phyloP scores from a whole-genome alignment of 2,329 filamentous ascomycete genomes.

The Intubia oerlemansii region DNA sequence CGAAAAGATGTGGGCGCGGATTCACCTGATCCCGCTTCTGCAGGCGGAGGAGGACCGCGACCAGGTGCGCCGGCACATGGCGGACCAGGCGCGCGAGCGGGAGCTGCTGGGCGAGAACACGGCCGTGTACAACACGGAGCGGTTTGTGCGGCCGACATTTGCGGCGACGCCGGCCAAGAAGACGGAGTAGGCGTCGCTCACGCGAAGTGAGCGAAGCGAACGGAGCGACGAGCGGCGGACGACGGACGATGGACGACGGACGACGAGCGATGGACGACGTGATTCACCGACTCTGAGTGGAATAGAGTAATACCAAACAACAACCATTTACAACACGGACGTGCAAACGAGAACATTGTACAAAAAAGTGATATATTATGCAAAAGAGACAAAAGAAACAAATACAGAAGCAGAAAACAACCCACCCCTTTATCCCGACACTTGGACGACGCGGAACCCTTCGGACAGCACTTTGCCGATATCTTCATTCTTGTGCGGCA shows the following conservation, averaged over 20 bases:
- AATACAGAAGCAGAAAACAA: too few relatives aligned
- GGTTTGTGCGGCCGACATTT: conserved; percentile 73
- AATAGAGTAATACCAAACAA: too few relatives aligned
- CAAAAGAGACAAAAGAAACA: too few relatives aligned
- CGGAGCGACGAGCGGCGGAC: neutral
- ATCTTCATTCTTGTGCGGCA: conserved; percentile 87
- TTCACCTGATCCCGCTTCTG: conserved; percentile 80
- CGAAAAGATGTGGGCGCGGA: conserved; percentile 96
- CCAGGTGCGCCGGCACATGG: conserved; percentile 67
- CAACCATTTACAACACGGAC: too few relatives aligned
- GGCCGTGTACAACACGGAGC: conserved; percentile 64
- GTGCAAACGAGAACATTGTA: too few relatives aligned
- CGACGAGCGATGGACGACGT: too few relatives aligned
- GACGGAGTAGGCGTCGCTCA: conserved; percentile 41
- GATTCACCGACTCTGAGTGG: too few relatives aligned
- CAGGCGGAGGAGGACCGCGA: conserved; percentile 96
- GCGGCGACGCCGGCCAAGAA: conserved; percentile 44
- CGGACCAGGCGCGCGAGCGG: conserved; percentile 79
- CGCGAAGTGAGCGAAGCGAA: neutral
- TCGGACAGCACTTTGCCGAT: conserved; percentile 57
- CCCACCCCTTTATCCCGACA: too few relatives aligned
- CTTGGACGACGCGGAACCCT: conserved; percentile 51
- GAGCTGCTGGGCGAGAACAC: conserved; percentile 67
- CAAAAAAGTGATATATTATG: too few relatives aligned
- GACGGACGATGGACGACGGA: too few relatives aligned